Percentiles rank a stretch among this genome's conserved stretches.
phyloP scores from a whole-genome alignment of 1,139 yeast genomes.

The Kurtzmaniella quercitrusa region DNA sequence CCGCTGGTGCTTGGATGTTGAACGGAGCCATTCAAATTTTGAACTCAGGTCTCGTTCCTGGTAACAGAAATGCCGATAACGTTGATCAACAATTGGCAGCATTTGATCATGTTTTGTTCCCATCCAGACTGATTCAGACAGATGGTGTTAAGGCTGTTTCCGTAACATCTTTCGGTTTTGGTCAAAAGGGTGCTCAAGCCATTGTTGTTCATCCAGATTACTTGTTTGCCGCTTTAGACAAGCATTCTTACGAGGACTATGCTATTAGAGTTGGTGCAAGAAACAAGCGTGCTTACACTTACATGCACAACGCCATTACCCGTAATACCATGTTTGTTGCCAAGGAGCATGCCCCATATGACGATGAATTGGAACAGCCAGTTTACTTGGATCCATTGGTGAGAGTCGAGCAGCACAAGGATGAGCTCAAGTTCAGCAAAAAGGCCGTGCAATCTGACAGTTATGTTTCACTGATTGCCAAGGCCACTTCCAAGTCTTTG shows the following conservation, averaged over 20 bases:
- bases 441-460: constrained; percentile 34
- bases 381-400: constrained; percentile 97
- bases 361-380: constrained; percentile 77
- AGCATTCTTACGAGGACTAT: constrained; percentile 65
- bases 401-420: constrained; percentile 60
- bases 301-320: constrained; percentile 93
- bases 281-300: constrained; percentile 88
- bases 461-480: constrained; percentile 34
- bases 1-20: constrained; percentile 99
- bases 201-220: constrained; percentile 90
- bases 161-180: constrained; percentile 96
- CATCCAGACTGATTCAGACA: constrained; percentile 89
- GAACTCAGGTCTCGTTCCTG: constrained; percentile 93
- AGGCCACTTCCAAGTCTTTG: constrained; percentile 47
- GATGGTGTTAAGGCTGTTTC: constrained; percentile 98
- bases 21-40: constrained; percentile 95
- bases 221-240: constrained; percentile 78
- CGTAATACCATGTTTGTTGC: constrained; percentile 89
- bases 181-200: constrained; percentile 99
- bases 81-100: constrained; percentile 79
- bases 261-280: constrained; percentile 69
- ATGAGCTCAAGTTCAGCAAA: constrained; percentile 45
- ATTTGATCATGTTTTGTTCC: constrained; percentile 85
- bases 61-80: constrained; percentile 98
- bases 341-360: constrained; percentile 90